A percentile compares a stretch with the other conserved stretches of the same genome.
These are phyloP conservation scores for Argentina anserina DNA, from an alignment of 306 rosid species.

Conservation along the genomic window DNA sequence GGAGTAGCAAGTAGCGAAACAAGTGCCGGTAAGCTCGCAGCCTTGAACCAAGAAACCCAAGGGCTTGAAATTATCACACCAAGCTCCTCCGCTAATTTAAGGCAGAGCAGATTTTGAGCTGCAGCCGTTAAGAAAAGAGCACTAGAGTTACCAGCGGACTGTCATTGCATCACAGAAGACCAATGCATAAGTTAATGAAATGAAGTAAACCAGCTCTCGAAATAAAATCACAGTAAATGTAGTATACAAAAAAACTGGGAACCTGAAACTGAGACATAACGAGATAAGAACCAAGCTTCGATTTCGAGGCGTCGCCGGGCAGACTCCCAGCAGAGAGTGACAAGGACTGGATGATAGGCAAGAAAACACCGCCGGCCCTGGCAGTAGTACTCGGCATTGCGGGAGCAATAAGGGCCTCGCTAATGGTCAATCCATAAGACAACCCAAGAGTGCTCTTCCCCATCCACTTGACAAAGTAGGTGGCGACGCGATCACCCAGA, in stretches of 20 bases:
- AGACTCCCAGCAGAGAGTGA: slow-evolving; percentile 81
- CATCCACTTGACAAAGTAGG: slow-evolving; percentile 80
- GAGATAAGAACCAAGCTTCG: slow-evolving; percentile 78
- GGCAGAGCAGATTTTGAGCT: slow-evolving; percentile 87
- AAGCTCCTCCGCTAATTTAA: slow-evolving; percentile 82
- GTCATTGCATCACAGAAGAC: slow-evolving; percentile 43
- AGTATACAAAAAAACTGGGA: neutral
- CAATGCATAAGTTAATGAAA: slow-evolving; percentile 26
- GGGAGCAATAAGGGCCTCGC: slow-evolving; percentile 88
- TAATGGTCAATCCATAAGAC: slow-evolving; percentile 78
- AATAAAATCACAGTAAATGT: neutral
- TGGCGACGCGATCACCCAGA: slow-evolving; percentile 83
- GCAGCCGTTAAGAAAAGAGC: slow-evolving; percentile 99
- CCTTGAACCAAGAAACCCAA: slow-evolving; percentile 93
- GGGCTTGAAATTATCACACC: slow-evolving; percentile 72
- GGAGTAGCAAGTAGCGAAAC: slow-evolving; percentile 73
- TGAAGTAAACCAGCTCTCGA: neutral
- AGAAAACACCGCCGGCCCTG: slow-evolving; percentile 90
- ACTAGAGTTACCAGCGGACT: slow-evolving; percentile 91
- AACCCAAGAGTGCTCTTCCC: slow-evolving; percentile 87
- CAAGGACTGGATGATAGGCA: slow-evolving; percentile 84
- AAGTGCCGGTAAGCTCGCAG: slow-evolving; percentile 80
- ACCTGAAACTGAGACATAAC: slow-evolving; percentile 92
- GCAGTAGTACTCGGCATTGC: slow-evolving; percentile 99
- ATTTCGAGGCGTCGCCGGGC: slow-evolving; percentile 52